Percentiles rank a stretch among this genome's conserved stretches.
phyloP scores from a whole-genome alignment of 345 rosid species.

The Bruguiera gymnorhiza region DNA sequence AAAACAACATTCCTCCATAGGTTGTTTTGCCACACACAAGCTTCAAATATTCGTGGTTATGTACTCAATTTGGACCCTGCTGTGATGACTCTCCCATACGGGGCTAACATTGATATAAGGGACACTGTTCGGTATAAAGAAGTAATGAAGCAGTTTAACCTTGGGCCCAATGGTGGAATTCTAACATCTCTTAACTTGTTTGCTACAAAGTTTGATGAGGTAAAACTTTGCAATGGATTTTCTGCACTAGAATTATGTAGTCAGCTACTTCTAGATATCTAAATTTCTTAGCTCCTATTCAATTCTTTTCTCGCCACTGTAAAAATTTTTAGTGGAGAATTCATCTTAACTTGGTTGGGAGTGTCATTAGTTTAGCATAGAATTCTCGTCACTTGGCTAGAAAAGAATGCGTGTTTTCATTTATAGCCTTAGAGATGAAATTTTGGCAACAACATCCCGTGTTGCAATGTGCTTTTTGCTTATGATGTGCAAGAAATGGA shows the following conservation, averaged over 20 bases:
- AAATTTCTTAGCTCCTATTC: background rate
- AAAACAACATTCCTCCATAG: constrained; percentile 76
- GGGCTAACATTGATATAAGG: constrained; percentile 76
- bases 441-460: too few relatives aligned
- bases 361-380: too few relatives aligned
- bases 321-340: too few relatives aligned
- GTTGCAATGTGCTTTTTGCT: too few relatives aligned
- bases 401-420: too few relatives aligned
- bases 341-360: too few relatives aligned
- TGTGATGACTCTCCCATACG: constrained; percentile 75
- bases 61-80: constrained; percentile 88
- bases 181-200: constrained; percentile 73
- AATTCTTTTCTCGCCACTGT: too few relatives aligned
- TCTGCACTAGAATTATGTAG: background rate
- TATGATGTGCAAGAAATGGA: too few relatives aligned
- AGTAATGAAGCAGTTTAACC: constrained; percentile 79
- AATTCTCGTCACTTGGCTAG: too few relatives aligned
- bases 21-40: constrained; percentile 67
- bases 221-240: constrained; percentile 15
- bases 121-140: constrained; percentile 78
- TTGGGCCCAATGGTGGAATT: constrained; percentile 85
- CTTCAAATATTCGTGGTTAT: constrained; percentile 57
- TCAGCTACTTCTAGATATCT: background rate
- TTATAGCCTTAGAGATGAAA: too few relatives aligned
- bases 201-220: constrained; percentile 84